Conservation (phyloP, 495 filamentous ascomycete genomes). For the Aspergillus sparsus region DNA sequence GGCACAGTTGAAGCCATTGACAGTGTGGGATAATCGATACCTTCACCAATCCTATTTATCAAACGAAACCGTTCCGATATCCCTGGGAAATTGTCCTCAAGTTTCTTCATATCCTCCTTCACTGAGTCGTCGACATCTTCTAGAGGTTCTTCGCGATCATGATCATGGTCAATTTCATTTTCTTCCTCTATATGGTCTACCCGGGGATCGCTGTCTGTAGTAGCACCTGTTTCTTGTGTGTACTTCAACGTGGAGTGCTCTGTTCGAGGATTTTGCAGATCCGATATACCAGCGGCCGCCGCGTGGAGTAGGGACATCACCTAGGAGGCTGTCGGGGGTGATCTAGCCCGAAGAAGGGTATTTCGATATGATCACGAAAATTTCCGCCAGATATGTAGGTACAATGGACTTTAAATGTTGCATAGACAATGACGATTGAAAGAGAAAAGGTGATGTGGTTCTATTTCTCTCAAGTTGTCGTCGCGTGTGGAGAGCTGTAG, state of each 20-base stretch:
- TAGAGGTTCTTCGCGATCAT: constrained; percentile 47
- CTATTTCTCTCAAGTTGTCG: not conserved
- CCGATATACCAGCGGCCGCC: constrained; percentile 30
- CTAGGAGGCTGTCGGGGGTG: not conserved
- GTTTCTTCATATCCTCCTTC: constrained; percentile 79
- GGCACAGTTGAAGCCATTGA: not conserved
- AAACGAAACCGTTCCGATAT: constrained; percentile 81
- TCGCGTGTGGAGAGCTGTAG: constrained; percentile 2
- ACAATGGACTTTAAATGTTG: not conserved
- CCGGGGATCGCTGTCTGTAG: constrained; percentile 29
- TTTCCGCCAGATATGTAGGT: no score
- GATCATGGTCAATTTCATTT: constrained; percentile 35
- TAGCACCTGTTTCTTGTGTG: constrained; percentile 35
- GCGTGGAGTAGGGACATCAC: constrained; percentile 35
- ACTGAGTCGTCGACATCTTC: constrained; percentile 71
- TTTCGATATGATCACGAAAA: not conserved
- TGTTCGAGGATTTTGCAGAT: constrained; percentile 25
- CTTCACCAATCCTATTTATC: constrained; percentile 96
- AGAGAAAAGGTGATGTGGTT: not conserved
- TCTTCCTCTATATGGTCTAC: constrained; percentile 29
- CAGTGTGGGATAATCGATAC: constrained; percentile 41
- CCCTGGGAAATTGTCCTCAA: constrained; percentile 79
- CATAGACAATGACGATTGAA: not conserved
- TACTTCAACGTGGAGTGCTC: constrained; percentile 28
- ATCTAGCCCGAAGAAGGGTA: not conserved